Conservation (phyloP, 164 flowering plant genomes). For the Berberis thunbergii region DNA sequence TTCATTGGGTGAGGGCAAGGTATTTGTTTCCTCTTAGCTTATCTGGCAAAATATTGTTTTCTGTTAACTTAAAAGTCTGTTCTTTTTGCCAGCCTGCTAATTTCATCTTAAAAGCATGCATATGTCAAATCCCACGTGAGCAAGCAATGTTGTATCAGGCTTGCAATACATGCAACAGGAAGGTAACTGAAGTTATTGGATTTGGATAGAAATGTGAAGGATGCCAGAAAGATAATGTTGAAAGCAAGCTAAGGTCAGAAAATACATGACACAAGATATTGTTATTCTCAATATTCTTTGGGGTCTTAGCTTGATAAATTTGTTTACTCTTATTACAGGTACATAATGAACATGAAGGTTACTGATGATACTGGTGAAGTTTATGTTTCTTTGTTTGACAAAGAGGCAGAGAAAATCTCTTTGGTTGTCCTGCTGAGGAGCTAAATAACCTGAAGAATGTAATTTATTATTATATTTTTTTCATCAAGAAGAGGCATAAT, state of each 20-base stretch:
- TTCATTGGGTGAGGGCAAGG: slow-evolving; percentile 64
- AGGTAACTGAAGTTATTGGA: slow-evolving; percentile 78
- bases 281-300: not conserved
- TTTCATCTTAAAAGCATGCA: slow-evolving; percentile 51
- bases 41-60: too few species aligned
- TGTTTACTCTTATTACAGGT: slow-evolving; percentile 30
- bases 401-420: slow-evolving; percentile 73
- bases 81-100: slow-evolving; percentile 47
- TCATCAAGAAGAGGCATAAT: too few species aligned
- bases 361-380: slow-evolving; percentile 82
- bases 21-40: not conserved
- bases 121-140: slow-evolving; percentile 78
- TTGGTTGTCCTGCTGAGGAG: slow-evolving; percentile 94
- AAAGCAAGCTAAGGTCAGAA: slow-evolving; percentile 65
- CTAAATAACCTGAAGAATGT: slow-evolving; percentile 75
- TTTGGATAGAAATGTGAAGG: slow-evolving; percentile 96
- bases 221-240: slow-evolving; percentile 78
- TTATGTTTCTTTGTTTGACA: slow-evolving; percentile 75
- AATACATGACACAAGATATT: not conserved
- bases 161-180: slow-evolving; percentile 88
- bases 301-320: not conserved
- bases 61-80: not conserved
- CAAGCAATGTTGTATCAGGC: slow-evolving; percentile 96
- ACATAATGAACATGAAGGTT: slow-evolving; percentile 57
- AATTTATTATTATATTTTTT: too few species aligned